Evolutionary conservation across 1,284 basidiomycete genomes (phyloP).

Genomic region (Leccinum huronense): DNA sequence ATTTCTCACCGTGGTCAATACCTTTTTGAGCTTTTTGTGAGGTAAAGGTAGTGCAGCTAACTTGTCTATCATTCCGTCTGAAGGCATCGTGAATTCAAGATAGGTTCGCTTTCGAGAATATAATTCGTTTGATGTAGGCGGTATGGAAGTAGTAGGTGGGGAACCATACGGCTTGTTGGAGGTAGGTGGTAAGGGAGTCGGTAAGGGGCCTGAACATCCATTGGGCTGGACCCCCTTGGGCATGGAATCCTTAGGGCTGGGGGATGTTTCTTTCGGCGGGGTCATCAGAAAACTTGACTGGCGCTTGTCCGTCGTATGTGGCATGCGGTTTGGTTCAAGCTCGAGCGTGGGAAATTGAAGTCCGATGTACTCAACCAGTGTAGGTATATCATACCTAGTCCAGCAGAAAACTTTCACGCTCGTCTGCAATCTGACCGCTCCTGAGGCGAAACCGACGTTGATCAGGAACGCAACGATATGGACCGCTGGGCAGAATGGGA

Average conservation of each 20-base stretch:
- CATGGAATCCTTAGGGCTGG: not conserved
- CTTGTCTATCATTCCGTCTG: not conserved
- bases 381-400: constrained; percentile 43
- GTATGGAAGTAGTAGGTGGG: not conserved
- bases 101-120: not conserved
- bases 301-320: too few relatives aligned
- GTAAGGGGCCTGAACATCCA: not conserved
- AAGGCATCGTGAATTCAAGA: not conserved
- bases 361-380: constrained; percentile 42
- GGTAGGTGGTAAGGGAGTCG: too few relatives aligned
- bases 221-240: not conserved
- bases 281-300: too few relatives aligned
- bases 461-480: constrained; percentile 76
- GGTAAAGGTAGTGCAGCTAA: not conserved
- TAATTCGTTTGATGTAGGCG: not conserved
- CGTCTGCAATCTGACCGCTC: constrained; percentile 64
- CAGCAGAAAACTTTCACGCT: constrained; percentile 48
- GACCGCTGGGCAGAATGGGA: constrained; percentile 66
- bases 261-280: too few relatives aligned
- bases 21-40: not conserved
- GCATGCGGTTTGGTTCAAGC: too few relatives aligned
- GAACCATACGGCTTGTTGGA: too few relatives aligned
- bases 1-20: not conserved
- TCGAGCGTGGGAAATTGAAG: too few relatives aligned
- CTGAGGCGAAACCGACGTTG: constrained; percentile 55